Evolutionary conservation across 179 eudicot species (phyloP).

Genomic region (Vitellaria paradoxa): DNA sequence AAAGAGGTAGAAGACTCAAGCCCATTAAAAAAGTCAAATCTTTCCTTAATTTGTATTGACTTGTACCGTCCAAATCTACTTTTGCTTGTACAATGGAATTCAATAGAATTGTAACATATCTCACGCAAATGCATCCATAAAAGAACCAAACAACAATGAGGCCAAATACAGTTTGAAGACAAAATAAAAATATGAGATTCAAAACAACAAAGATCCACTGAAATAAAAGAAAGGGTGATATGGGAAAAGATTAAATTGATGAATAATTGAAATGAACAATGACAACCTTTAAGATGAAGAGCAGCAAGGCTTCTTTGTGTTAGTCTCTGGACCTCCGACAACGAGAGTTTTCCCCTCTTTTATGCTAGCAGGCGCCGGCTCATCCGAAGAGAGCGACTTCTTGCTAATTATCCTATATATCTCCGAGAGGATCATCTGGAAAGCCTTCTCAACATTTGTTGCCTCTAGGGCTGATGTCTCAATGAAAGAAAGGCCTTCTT

Average conservation of each 20-base stretch:
- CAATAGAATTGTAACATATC: neutral
- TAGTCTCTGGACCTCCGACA: constrained; percentile 12
- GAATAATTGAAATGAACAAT: neutral
- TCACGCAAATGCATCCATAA: constrained; percentile 1
- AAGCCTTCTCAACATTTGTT: constrained; percentile 12
- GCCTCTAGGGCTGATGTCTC: constrained; percentile 22
- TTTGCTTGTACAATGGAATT: neutral
- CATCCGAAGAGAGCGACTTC: constrained; percentile 17
- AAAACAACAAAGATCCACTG: constrained; percentile 2
- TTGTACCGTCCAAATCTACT: neutral
- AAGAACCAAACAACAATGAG: neutral
- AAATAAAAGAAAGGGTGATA: neutral
- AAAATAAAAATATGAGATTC: constrained; percentile 5
- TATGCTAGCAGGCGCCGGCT: constrained; percentile 12
- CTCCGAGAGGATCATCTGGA: constrained; percentile 15
- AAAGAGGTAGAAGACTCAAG: neutral
- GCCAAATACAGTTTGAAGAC: neutral
- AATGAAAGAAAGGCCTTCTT: constrained; percentile 18
- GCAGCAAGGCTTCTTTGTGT: constrained; percentile 19
- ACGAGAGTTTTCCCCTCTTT: constrained; percentile 23
- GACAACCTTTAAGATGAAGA: constrained; percentile 15
- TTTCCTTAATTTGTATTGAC: neutral
- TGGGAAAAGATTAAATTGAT: neutral
- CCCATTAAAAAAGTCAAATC: too few species aligned
- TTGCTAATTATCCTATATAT: constrained; percentile 20